Conservation (phyloP, 2,329 filamentous ascomycete species). For the Aspergillus neoniger region DNA sequence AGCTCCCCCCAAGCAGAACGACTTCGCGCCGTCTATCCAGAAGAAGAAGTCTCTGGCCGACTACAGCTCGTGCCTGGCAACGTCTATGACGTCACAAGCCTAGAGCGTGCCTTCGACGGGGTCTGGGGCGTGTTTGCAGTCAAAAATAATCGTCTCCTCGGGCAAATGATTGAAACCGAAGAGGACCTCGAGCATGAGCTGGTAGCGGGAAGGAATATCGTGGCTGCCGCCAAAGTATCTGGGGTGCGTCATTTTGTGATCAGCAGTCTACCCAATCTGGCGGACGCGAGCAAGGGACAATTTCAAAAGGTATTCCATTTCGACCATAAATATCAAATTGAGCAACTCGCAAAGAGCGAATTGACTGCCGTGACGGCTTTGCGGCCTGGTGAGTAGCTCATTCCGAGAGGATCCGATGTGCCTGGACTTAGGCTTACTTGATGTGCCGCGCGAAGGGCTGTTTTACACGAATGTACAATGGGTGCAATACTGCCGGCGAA, state of each 20-base stretch:
- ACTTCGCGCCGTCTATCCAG: slow-evolving; percentile 1
- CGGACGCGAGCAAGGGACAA: slow-evolving; percentile 10
- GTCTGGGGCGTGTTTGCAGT: slow-evolving; percentile 24
- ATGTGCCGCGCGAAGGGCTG: slow-evolving; percentile 9
- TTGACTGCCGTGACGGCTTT: slow-evolving; percentile 17
- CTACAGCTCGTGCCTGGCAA: slow-evolving; percentile 13
- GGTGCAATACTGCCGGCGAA: slow-evolving; percentile 14
- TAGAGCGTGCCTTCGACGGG: slow-evolving; percentile 15
- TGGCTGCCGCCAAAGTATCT: slow-evolving; percentile 19
- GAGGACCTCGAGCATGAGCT: slow-evolving; percentile 24
- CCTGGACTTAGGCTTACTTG: neutral
- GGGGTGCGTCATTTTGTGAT: slow-evolving; percentile 19
- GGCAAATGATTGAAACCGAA: slow-evolving; percentile 16
- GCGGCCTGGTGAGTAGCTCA: slow-evolving; percentile 17
- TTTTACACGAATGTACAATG: slow-evolving; percentile 21
- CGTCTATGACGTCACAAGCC: slow-evolving; percentile 11
- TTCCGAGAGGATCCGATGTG: neutral
- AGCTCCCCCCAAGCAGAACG: slow-evolving; percentile 9
- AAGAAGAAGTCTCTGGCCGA: slow-evolving; percentile 1
- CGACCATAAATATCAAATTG: slow-evolving; percentile 19
- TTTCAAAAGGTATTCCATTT: slow-evolving; percentile 19
- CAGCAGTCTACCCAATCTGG: slow-evolving; percentile 23
- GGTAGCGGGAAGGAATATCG: slow-evolving; percentile 21
- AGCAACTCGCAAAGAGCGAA: slow-evolving; percentile 16
- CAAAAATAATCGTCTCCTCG: slow-evolving; percentile 12